Evolutionary conservation across 495 filamentous ascomycete species (phyloP).

Genomic region (Podospora pseudopauciseta): DNA sequence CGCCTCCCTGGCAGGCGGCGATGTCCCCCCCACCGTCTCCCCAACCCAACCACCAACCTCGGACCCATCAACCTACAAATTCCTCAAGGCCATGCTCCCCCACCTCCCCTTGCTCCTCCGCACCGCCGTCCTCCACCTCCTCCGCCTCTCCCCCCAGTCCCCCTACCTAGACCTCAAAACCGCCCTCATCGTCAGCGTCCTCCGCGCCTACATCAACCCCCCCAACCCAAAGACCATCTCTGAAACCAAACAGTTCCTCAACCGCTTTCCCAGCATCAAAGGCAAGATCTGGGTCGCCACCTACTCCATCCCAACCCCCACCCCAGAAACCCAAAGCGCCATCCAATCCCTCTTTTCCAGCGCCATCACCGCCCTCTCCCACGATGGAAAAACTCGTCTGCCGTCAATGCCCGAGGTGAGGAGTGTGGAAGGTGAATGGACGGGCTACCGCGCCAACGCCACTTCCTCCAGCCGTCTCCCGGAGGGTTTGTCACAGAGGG

Average conservation of each 20-base stretch:
- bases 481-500: conserved; percentile 56
- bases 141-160: conserved; percentile 61
- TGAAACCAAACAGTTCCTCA: conserved; percentile 58
- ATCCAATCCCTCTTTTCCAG: conserved; percentile 57
- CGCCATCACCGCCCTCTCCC: conserved; percentile 62
- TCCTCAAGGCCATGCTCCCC: conserved; percentile 43
- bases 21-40: neutral
- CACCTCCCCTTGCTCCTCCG: conserved; percentile 65
- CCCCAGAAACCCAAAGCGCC: conserved; percentile 53
- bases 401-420: conserved; percentile 51
- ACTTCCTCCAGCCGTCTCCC: conserved; percentile 51
- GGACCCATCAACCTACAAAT: conserved; percentile 18
- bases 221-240: conserved; percentile 48
- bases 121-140: conserved; percentile 61
- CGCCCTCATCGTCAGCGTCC: conserved; percentile 63
- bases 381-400: conserved; percentile 36
- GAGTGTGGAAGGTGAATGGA: conserved; percentile 82
- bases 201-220: conserved; percentile 59
- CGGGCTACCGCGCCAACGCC: conserved; percentile 64
- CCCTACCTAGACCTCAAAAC: conserved; percentile 78
- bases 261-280: conserved; percentile 65
- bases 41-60: neutral
- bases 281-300: conserved; percentile 78
- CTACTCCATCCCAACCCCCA: conserved; percentile 48
- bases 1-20: neutral